Base-by-base conservation (phyloP, 441 rosid genomes). In the Gossypium aridum region DNA sequence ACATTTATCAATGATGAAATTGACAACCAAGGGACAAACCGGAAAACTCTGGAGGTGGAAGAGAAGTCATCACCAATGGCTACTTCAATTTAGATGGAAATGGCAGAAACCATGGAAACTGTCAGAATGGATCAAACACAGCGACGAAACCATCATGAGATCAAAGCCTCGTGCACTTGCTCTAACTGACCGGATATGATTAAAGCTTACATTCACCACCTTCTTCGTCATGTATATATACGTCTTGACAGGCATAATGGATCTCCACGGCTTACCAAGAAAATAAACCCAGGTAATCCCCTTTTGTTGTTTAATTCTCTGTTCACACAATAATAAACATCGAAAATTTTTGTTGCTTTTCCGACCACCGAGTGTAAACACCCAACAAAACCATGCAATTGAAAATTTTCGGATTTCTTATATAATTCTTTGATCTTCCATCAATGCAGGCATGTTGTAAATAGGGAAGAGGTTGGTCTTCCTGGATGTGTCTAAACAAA, bases 31-130 rank as follows among this genome's bases (percentile, higher is more conserved):
- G 22, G 86, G 90, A 72, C 88, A 87, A 78, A 83, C 81, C 49
- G 89, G 91, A 74, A 90, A 85, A 80, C 86, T 90, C n/a, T 87
- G 94, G 94, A 88, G 90, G 78, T 90, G 92, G 92, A 90, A 90
- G 82, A 86, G 95, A 74, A 90, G 95, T 73, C 95, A 90, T 70
- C 92, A 88, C 73, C 95, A 90, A 76, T 90, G 95, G 95, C 76
- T 88, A 72, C 85, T 88, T 80, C 92, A 87, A 76, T 87, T 87
- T 85, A 88, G 87, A 76, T 90, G 91, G 92, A 90, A 88, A 80
- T 90, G 95, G 92, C 91, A 90, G 80, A 90, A 90, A 78, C 92
- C 92, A 59, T 90, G 95, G 95, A 90, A 78, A 82, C 90, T 90
- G 76, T 90, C 92, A n/a, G 91, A 88, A 81, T 87, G 86, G 89